Conservation (phyloP, 768 basidiomycete species). For the Pulveroboletus sp. region DNA sequence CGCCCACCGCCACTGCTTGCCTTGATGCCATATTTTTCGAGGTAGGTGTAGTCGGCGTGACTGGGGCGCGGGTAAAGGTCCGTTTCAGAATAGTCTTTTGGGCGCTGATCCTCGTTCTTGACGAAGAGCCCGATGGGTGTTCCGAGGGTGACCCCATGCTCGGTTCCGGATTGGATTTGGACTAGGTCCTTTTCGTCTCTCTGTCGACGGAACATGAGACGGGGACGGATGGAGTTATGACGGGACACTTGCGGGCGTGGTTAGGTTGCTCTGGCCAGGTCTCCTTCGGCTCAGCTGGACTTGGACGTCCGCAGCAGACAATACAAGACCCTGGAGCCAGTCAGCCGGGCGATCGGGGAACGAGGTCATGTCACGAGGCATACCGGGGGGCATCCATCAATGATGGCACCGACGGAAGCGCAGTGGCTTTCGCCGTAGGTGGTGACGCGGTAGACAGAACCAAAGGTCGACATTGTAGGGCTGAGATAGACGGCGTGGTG, state of each 20-base stretch:
- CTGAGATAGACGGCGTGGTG: constrained; percentile 8
- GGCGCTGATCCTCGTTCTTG: constrained; percentile 96
- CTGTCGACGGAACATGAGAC: constrained; percentile 38
- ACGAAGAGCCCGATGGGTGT: constrained; percentile 97
- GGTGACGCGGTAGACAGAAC: constrained; percentile 86
- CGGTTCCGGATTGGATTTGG: constrained; percentile 87
- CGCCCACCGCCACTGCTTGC: constrained; percentile 96
- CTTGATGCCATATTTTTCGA: constrained; percentile 96
- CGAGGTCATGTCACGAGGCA: constrained; percentile 22
- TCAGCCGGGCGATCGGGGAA: constrained; percentile 11
- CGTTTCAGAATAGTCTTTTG: constrained; percentile 97
- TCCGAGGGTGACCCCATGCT: constrained; percentile 92
- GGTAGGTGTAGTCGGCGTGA: constrained; percentile 97
- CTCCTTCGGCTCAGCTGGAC: constrained; percentile 84
- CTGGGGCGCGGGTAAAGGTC: constrained; percentile 96
- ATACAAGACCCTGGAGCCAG: constrained; percentile 63
- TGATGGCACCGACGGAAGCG: constrained; percentile 92
- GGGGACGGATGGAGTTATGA: not conserved
- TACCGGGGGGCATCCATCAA: constrained; percentile 97
- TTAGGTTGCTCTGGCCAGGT: constrained; percentile 94
- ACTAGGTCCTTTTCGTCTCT: constrained; percentile 95
- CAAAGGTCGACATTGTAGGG: constrained; percentile 85
- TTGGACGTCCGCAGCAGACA: constrained; percentile 83
- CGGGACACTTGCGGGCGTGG: constrained; percentile 73
- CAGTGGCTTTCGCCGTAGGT: constrained; percentile 99